These are phyloP conservation scores for Colletotrichum abscissum DNA, from an alignment of 2,329 filamentous ascomycete genomes.

Conservation along the genomic window DNA sequence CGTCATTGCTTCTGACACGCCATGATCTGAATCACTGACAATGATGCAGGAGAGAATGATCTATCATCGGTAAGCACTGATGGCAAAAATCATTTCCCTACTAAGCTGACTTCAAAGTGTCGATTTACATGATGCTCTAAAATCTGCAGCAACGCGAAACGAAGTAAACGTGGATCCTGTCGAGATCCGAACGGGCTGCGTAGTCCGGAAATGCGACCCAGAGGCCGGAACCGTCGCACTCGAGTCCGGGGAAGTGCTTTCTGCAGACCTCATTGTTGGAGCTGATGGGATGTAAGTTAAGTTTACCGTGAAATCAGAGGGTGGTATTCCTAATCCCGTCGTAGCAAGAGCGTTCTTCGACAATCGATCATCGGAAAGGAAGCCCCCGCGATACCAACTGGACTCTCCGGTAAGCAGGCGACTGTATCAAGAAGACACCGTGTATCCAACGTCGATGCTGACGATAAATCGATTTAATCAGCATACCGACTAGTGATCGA, in stretches of 20 bases:
- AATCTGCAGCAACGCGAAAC: constrained; percentile 39
- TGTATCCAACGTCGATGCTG: constrained; percentile 46
- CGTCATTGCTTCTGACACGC: no score
- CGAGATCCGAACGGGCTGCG: constrained; percentile 40
- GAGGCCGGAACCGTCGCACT: constrained; percentile 47
- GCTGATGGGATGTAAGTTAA: constrained; percentile 47
- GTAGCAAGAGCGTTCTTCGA: constrained; percentile 30
- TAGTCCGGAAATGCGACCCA: constrained; percentile 52
- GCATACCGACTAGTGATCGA: constrained; percentile 50
- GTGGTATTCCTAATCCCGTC: background rate
- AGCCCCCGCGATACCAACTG: constrained; percentile 44
- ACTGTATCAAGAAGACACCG: background rate
- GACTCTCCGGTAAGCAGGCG: constrained; percentile 40
- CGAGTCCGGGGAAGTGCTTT: constrained; percentile 43
- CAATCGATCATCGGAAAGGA: constrained; percentile 33
- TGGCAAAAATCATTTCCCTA: fast-evolving
- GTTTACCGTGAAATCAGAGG: background rate
- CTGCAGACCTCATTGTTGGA: constrained; percentile 48
- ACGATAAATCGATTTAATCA: constrained; percentile 26
- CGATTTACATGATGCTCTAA: constrained; percentile 49
- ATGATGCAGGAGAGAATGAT: constrained; percentile 46
- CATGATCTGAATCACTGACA: background rate
- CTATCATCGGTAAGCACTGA: constrained; percentile 46
- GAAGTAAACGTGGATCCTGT: constrained; percentile 41
- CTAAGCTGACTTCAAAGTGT: background rate